These are phyloP conservation scores for Coniochaeta sp. DNA, from an alignment of 2,329 filamentous ascomycete species.

Conservation along the genomic window DNA sequence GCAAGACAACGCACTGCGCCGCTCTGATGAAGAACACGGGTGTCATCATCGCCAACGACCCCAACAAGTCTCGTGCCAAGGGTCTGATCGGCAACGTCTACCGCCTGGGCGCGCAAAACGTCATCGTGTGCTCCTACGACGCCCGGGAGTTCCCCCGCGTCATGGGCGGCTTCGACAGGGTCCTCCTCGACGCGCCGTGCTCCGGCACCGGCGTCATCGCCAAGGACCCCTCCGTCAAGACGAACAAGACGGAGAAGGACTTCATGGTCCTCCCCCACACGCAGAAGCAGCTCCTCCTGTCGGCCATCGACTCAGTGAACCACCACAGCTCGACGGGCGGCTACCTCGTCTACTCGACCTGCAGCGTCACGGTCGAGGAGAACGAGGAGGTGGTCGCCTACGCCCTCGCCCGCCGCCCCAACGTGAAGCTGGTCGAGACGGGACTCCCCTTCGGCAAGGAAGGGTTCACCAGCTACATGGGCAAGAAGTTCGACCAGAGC, in stretches of 20 bases:
- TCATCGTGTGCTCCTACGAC: slow-evolving; percentile 92
- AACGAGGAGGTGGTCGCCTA: slow-evolving; percentile 65
- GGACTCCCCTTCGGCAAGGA: slow-evolving; percentile 85
- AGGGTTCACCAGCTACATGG: slow-evolving; percentile 84
- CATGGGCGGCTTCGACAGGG: slow-evolving; percentile 91
- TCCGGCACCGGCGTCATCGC: slow-evolving; percentile 96
- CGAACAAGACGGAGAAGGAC: slow-evolving; percentile 93
- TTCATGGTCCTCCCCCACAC: slow-evolving; percentile 90
- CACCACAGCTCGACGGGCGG: slow-evolving; percentile 88
- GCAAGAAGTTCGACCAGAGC: slow-evolving; percentile 83
- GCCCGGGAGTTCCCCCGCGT: slow-evolving; percentile 89
- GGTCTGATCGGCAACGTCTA: slow-evolving; percentile 98
- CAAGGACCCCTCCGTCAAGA: slow-evolving; percentile 95
- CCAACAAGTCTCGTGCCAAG: slow-evolving; percentile 86
- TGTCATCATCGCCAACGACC: slow-evolving; percentile 92
- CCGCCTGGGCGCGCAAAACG: slow-evolving; percentile 79
- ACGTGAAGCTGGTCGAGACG: slow-evolving; percentile 88
- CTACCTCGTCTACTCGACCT: slow-evolving; percentile 95
- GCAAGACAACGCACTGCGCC: slow-evolving; percentile 94
- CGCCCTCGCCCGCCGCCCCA: slow-evolving; percentile 82
- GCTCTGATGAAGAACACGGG: slow-evolving; percentile 97
- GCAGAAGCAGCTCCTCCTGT: slow-evolving; percentile 88
- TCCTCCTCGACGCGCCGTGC: slow-evolving; percentile 90
- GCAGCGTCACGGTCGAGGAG: slow-evolving; percentile 89
- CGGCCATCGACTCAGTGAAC: slow-evolving; percentile 92